Percentiles rank a stretch among this genome's conserved stretches.
Evolutionary conservation across 2,329 filamentous ascomycete species (phyloP).

Genomic region (Sporothrix mexicana): DNA sequence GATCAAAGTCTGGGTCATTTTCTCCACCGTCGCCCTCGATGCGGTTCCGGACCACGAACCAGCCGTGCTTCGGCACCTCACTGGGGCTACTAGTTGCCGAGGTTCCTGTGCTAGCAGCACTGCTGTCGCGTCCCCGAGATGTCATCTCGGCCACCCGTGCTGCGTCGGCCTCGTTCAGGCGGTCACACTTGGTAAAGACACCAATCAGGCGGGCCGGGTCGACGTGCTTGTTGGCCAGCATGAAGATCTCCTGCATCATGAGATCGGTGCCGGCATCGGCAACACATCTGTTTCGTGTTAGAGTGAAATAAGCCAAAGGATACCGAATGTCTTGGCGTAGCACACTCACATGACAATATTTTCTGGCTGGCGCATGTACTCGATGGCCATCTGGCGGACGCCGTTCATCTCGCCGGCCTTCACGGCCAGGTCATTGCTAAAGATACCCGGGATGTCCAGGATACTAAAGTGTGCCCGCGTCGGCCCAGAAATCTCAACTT

Average conservation of each 20-base stretch:
- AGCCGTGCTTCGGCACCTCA: background rate
- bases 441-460: slow-evolving; percentile 2
- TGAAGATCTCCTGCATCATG: slow-evolving; percentile 25
- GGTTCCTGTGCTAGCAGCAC: background rate
- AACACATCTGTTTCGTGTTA: background rate
- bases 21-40: background rate
- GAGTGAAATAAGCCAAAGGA: background rate
- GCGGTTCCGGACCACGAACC: slow-evolving; percentile 6
- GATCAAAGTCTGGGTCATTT: background rate
- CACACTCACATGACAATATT: slow-evolving; percentile 1
- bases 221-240: slow-evolving; percentile 11
- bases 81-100: background rate
- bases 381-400: background rate
- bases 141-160: background rate
- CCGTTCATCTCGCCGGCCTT: background rate
- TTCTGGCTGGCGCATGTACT: background rate
- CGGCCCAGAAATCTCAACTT: background rate
- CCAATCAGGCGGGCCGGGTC: slow-evolving; percentile 12
- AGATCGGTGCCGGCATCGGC: slow-evolving; percentile 21
- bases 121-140: background rate
- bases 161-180: background rate
- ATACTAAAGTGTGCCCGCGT: background rate
- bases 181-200: slow-evolving; percentile 8
- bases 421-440: background rate
- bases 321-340: background rate